Conservation (phyloP, 2,329 filamentous ascomycete species). For the Basipetospora sp. region DNA sequence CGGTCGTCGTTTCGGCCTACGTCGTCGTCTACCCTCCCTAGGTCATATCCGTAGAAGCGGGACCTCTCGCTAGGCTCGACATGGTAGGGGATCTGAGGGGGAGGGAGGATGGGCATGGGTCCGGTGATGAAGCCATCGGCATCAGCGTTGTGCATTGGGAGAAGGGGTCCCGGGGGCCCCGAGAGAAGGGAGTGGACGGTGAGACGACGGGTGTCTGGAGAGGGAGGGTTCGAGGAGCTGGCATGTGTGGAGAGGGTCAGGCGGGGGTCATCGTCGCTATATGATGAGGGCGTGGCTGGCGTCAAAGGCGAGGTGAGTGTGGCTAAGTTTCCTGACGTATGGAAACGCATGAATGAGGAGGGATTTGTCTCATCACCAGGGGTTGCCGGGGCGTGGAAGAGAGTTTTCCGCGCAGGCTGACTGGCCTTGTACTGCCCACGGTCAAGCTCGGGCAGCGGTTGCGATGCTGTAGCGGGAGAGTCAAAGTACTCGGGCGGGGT, state of each 20-base stretch:
- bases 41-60: conserved; percentile 54
- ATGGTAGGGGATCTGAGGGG: neutral
- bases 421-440: no score
- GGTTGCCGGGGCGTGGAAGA: no score
- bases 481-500: no score
- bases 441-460: no score
- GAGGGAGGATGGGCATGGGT: neutral
- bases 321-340: neutral
- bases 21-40: conserved; percentile 55
- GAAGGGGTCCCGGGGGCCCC: conserved; percentile 23
- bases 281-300: conserved; percentile 24
- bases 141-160: neutral
- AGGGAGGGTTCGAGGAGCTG: conserved; percentile 10
- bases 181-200: conserved; percentile 53
- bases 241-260: conserved; percentile 10
- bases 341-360: conserved; percentile 3
- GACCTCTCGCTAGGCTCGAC: conserved; percentile 16
- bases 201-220: conserved; percentile 26
- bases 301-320: conserved; percentile 23
- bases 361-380: neutral
- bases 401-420: no score
- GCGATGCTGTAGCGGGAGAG: no score
- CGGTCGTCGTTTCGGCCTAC: conserved; percentile 56
- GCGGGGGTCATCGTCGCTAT: conserved; percentile 21
- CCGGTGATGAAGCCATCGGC: neutral